Percentiles rank a stretch among this genome's conserved stretches.
These are phyloP conservation scores for Spiromastix sp. DNA, from an alignment of 2,329 filamentous ascomycete species.

Conservation along the genomic window DNA sequence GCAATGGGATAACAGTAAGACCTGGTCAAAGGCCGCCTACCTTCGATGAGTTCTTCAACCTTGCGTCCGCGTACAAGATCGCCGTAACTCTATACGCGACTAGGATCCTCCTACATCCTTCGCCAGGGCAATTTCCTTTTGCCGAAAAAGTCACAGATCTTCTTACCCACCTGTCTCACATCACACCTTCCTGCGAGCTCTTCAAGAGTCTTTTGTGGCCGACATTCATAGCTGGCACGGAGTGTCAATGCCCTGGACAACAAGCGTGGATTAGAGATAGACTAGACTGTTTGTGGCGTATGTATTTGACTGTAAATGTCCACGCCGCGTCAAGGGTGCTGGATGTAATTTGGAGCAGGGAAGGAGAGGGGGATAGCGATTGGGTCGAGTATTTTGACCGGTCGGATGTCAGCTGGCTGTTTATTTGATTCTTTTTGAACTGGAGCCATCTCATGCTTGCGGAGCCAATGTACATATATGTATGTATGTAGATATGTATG, in stretches of 20 bases:
- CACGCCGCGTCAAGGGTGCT: conserved; percentile 31
- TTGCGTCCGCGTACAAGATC: conserved; percentile 32
- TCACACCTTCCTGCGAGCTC: conserved; percentile 25
- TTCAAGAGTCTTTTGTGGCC: conserved; percentile 37
- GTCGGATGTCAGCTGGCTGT: conserved; percentile 31
- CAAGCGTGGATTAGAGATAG: conserved; percentile 23
- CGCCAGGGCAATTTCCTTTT: conserved; percentile 15
- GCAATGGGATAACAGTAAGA: too few relatives aligned
- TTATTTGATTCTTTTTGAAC: too few relatives aligned
- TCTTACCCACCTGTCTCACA: conserved; percentile 25
- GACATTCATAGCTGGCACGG: conserved; percentile 34
- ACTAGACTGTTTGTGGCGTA: conserved; percentile 25
- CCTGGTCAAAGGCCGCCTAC: neutral
- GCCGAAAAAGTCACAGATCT: conserved; percentile 24
- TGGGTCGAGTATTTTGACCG: conserved; percentile 32
- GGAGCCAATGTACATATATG: too few relatives aligned
- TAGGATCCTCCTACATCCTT: conserved; percentile 25
- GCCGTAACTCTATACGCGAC: conserved; percentile 32
- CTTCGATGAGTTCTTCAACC: conserved; percentile 9
- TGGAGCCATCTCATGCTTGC: too few relatives aligned
- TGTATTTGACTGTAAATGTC: conserved; percentile 28
- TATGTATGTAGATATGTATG: too few relatives aligned
- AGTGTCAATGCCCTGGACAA: conserved; percentile 24
- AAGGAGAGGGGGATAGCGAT: conserved; percentile 23
- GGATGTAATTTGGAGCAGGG: conserved; percentile 30